These are phyloP conservation scores for Neurospora sp. DNA, from an alignment of 495 filamentous ascomycete genomes.

Conservation along the genomic window DNA sequence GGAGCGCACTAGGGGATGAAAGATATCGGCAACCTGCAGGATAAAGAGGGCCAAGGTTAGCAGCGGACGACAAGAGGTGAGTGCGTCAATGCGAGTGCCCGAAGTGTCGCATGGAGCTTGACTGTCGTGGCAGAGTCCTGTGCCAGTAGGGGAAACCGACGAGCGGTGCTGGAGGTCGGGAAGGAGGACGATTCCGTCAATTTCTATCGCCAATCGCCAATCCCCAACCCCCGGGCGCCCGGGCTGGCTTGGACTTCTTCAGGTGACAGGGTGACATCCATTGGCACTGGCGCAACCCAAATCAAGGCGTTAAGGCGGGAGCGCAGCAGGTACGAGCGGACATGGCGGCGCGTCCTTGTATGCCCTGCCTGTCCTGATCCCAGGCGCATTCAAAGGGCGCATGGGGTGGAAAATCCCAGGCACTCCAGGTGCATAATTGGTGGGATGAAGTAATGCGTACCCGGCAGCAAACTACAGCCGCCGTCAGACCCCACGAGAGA, in stretches of 20 bases:
- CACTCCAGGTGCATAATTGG: background rate
- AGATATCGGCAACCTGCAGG: background rate
- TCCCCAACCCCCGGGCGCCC: background rate
- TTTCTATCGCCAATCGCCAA: background rate
- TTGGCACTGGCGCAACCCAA: background rate
- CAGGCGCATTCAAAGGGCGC: background rate
- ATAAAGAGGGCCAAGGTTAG: background rate
- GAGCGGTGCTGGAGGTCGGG: background rate
- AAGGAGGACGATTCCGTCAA: background rate
- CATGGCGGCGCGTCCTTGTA: background rate
- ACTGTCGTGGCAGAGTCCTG: background rate
- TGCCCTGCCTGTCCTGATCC: background rate
- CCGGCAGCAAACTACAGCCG: background rate
- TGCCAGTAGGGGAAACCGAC: background rate
- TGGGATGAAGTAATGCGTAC: background rate
- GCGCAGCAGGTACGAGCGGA: background rate
- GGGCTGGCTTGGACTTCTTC: background rate
- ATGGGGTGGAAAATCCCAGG: background rate
- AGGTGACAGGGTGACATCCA: background rate
- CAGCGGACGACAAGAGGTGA: background rate
- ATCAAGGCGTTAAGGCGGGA: background rate
- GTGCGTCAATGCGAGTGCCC: slow-evolving; percentile 3
- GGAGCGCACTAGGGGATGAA: background rate
- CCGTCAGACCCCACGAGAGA: background rate
- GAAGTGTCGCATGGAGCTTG: slow-evolving; percentile 1